These are phyloP conservation scores for Ceratobasidium sp. DNA, from an alignment of 1,284 basidiomycete species.

Conservation along the genomic window DNA sequence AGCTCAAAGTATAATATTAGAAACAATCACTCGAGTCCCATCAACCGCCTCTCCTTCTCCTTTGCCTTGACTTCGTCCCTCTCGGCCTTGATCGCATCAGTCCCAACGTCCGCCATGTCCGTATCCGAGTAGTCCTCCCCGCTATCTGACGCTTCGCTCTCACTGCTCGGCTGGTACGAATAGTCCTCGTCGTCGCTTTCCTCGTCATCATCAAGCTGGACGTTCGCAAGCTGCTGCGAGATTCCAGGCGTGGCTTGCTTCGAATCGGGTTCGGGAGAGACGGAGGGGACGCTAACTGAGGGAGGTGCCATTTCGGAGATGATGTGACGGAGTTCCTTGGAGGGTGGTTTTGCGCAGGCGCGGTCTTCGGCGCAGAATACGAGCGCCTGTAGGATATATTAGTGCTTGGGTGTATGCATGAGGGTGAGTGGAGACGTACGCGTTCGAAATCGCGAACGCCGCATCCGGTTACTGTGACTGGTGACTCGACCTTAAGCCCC, in stretches of 20 bases:
- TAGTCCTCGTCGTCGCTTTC: constrained; percentile 20
- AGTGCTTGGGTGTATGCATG: not conserved
- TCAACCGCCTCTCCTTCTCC: not conserved
- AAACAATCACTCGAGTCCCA: not conserved
- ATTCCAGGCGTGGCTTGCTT: not conserved
- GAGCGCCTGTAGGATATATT: constrained; percentile 5
- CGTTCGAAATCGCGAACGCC: constrained; percentile 22
- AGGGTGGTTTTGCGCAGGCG: constrained; percentile 1
- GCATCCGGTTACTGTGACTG: constrained; percentile 16
- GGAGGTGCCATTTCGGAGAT: constrained; percentile 23
- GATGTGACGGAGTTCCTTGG: not conserved
- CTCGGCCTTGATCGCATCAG: constrained; percentile 15
- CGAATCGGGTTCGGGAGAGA: not conserved
- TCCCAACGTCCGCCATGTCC: constrained; percentile 15
- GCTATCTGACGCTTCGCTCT: constrained; percentile 21
- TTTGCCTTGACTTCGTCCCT: constrained; percentile 26
- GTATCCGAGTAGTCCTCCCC: constrained; percentile 34
- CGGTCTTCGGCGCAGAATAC: constrained; percentile 37
- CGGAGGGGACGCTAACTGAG: not conserved
- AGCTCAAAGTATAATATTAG: too few relatives aligned
- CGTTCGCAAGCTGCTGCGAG: not conserved
- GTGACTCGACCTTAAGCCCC: not conserved
- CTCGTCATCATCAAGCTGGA: constrained; percentile 6
- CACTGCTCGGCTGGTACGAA: constrained; percentile 25
- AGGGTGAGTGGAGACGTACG: not conserved